A percentile compares a stretch with the other conserved stretches of the same genome.
Conservation (phyloP, 1,284 basidiomycete species). For the Grifola frondosa region DNA sequence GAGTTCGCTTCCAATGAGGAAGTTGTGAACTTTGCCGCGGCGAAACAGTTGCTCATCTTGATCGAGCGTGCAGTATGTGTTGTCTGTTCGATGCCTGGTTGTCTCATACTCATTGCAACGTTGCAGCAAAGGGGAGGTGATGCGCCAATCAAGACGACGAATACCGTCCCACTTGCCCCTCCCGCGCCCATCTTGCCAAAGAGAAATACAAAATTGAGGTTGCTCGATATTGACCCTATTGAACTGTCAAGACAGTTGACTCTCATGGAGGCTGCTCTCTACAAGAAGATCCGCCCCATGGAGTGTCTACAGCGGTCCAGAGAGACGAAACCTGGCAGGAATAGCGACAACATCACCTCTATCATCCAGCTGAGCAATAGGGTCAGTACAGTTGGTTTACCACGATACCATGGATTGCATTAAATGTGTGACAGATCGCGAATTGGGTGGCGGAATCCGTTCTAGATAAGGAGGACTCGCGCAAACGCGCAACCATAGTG, state of each 20-base stretch:
- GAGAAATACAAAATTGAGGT: constrained; percentile 72
- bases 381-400: constrained; percentile 41
- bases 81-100: constrained; percentile 2
- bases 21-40: constrained; percentile 61
- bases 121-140: constrained; percentile 63
- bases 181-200: constrained; percentile 81
- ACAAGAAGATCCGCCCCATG: constrained; percentile 86
- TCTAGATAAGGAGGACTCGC: constrained; percentile 82
- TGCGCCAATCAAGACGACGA: constrained; percentile 49
- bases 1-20: constrained; percentile 73
- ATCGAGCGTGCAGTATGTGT: constrained; percentile 76
- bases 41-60: constrained; percentile 69
- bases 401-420: background rate
- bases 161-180: constrained; percentile 42
- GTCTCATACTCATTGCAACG: constrained; percentile 11
- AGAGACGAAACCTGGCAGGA: constrained; percentile 70
- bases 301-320: constrained; percentile 87
- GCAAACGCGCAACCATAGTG: constrained; percentile 77
- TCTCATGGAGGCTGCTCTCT: constrained; percentile 87
- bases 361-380: constrained; percentile 93
- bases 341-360: constrained; percentile 81
- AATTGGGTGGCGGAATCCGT: constrained; percentile 95
- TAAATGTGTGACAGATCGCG: constrained; percentile 57
- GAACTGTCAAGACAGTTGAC: constrained; percentile 95
- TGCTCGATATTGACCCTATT: constrained; percentile 86